These are phyloP conservation scores for Erucastrum elatum DNA, from an alignment of 345 rosid genomes.

Conservation along the genomic window DNA sequence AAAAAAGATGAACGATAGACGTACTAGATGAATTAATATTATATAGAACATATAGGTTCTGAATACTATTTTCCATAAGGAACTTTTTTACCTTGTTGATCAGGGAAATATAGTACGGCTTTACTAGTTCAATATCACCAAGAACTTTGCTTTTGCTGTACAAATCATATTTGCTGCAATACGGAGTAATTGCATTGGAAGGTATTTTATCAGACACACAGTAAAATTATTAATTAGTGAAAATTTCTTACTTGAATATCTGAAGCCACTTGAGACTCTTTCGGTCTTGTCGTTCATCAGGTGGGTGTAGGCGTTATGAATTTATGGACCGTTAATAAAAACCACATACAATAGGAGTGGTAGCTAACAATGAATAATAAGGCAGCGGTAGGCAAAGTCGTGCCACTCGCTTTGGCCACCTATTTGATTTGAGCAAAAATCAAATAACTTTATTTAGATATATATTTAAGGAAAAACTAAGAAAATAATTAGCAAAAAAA, in stretches of 20 bases:
- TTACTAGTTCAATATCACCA: background rate
- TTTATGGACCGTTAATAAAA: no score
- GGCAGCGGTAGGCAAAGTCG: no score
- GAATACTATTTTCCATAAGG: background rate
- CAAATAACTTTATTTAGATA: no score
- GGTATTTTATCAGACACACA: background rate
- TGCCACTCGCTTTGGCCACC: no score
- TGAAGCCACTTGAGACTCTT: background rate
- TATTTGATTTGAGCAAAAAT: no score
- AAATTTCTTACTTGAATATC: background rate
- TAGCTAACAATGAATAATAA: no score
- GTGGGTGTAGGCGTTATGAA: no score
- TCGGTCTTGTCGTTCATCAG: no score
- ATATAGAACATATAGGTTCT: background rate
- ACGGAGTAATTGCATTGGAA: background rate
- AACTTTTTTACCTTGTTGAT: background rate
- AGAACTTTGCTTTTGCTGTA: slow-evolving; percentile 1
- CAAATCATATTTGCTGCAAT: background rate
- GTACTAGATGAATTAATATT: background rate
- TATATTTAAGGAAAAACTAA: no score
- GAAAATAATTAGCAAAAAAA: no score
- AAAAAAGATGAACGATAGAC: background rate
- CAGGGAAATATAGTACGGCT: background rate
- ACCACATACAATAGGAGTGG: no score
- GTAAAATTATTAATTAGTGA: background rate